phyloP scores from a whole-genome alignment of 805 yeast species.

The Kodamaea restingae region DNA sequence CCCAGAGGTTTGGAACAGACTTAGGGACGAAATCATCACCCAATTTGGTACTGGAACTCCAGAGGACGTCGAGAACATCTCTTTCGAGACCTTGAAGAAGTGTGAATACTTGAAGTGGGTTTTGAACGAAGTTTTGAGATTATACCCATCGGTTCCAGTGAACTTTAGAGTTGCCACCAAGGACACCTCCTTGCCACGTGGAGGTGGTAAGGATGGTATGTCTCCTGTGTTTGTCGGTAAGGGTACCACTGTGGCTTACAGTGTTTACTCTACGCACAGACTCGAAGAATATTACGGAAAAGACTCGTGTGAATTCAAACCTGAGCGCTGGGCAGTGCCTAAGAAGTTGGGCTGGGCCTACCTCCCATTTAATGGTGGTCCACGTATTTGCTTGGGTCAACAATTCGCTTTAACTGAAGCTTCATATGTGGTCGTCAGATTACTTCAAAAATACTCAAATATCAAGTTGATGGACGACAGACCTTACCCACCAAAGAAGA shows the following conservation, averaged over 20 bases:
- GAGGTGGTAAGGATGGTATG: slow-evolving; percentile 22
- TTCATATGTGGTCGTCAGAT: slow-evolving; percentile 21
- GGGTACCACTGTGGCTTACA: slow-evolving; percentile 21
- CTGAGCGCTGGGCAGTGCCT: slow-evolving; percentile 21
- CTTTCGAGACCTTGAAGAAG: slow-evolving; percentile 22
- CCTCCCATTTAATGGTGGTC: slow-evolving; percentile 28
- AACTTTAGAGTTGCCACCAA: slow-evolving; percentile 24
- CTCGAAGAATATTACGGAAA: slow-evolving; percentile 20
- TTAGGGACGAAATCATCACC: slow-evolving; percentile 17
- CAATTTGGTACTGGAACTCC: slow-evolving; percentile 21
- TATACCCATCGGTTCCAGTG: slow-evolving; percentile 26
- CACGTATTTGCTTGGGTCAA: slow-evolving; percentile 28
- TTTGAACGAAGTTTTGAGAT: slow-evolving; percentile 23
- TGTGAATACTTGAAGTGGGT: slow-evolving; percentile 25
- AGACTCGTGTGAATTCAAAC: slow-evolving; percentile 20
- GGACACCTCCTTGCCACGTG: slow-evolving; percentile 24
- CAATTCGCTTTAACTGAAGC: slow-evolving; percentile 29
- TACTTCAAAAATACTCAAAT: slow-evolving; percentile 22
- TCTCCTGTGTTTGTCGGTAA: slow-evolving; percentile 17
- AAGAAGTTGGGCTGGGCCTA: slow-evolving; percentile 25
- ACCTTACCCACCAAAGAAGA: slow-evolving; percentile 29
- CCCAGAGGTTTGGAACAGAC: slow-evolving; percentile 18
- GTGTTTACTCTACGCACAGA: slow-evolving; percentile 42
- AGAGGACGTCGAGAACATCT: slow-evolving; percentile 18
- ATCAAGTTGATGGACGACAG: slow-evolving; percentile 13